Evolutionary conservation across 2,329 filamentous ascomycete genomes (phyloP).

Genomic region (Curvularia eragrostidis): DNA sequence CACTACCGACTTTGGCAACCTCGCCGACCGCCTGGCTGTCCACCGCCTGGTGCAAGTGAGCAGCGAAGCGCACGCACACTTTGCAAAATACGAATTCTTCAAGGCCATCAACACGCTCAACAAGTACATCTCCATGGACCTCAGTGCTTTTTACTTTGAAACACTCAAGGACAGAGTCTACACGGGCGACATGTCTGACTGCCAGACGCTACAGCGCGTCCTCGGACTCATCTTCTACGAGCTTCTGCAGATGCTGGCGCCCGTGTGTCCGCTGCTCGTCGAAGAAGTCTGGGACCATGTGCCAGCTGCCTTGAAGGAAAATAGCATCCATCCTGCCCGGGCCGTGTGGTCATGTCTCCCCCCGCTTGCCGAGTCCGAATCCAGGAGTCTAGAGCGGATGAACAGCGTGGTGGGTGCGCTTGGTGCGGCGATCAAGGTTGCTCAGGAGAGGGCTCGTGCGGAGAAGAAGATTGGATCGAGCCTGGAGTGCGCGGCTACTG

Average conservation of each 20-base stretch:
- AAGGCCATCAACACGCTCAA: constrained; percentile 76
- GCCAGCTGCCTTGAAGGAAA: constrained; percentile 65
- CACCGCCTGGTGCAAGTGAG: constrained; percentile 74
- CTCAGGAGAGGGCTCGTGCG: constrained; percentile 74
- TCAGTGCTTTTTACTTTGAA: constrained; percentile 95
- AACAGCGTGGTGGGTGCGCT: constrained; percentile 55
- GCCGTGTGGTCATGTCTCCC: constrained; percentile 34
- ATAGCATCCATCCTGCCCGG: constrained; percentile 36
- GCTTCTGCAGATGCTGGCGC: constrained; percentile 78
- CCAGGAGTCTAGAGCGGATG: constrained; percentile 28
- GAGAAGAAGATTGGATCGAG: constrained; percentile 80
- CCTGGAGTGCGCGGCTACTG: constrained; percentile 73
- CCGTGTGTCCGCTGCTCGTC: constrained; percentile 81
- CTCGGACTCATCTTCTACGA: constrained; percentile 70
- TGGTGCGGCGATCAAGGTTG: constrained; percentile 73
- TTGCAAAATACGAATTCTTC: constrained; percentile 80
- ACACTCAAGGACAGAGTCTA: constrained; percentile 91
- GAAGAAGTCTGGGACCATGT: constrained; percentile 87
- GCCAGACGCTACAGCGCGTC: constrained; percentile 63
- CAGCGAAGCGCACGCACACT: constrained; percentile 68
- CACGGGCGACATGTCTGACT: constrained; percentile 73
- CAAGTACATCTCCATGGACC: constrained; percentile 79
- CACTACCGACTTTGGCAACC: constrained; percentile 15
- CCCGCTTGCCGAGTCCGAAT: not conserved
- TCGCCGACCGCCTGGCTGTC: constrained; percentile 71